A percentile compares a stretch with the other conserved stretches of the same genome.
These are phyloP conservation scores for Sclerospora graminicola DNA, from an alignment of 352 stramenopile species.

Conservation along the genomic window DNA sequence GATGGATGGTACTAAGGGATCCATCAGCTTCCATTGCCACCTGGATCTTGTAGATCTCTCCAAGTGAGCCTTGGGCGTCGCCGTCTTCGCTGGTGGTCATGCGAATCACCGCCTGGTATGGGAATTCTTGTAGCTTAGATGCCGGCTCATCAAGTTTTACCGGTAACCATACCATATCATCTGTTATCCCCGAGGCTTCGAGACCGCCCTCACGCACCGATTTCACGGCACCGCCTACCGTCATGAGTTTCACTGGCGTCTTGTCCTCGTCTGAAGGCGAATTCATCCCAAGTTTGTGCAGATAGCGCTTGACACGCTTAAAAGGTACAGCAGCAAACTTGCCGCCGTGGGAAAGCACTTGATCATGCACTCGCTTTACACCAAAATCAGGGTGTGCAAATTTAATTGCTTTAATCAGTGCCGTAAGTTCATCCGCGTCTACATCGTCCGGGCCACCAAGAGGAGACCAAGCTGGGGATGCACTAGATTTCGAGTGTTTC, in stretches of 20 bases:
- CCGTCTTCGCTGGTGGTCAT: conserved; percentile 70
- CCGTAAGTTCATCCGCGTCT: conserved; percentile 67
- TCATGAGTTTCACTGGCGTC: conserved; percentile 70
- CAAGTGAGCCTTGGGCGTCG: conserved; percentile 55
- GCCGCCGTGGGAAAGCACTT: conserved; percentile 66
- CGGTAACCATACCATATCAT: conserved; percentile 60
- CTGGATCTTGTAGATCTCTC: conserved; percentile 88
- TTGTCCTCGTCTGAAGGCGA: conserved; percentile 26
- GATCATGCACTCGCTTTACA: conserved; percentile 73
- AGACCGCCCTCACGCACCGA: conserved; percentile 24
- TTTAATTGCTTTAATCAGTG: conserved; percentile 82
- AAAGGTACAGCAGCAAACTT: conserved; percentile 67
- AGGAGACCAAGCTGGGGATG: conserved; percentile 21
- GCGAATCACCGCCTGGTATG: conserved; percentile 79
- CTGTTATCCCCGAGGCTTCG: conserved; percentile 5
- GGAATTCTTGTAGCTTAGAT: conserved; percentile 65
- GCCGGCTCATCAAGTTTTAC: conserved; percentile 79
- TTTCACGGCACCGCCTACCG: conserved; percentile 65
- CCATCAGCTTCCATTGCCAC: conserved; percentile 59
- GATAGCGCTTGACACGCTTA: conserved; percentile 79
- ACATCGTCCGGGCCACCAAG: conserved; percentile 28
- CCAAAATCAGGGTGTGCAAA: conserved; percentile 76
- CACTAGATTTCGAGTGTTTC: conserved; percentile 10
- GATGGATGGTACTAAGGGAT: conserved; percentile 51
- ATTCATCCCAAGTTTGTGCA: conserved; percentile 72